These are phyloP conservation scores for Ceratobasidium sp. DNA, from an alignment of 1,284 basidiomycete genomes.

Conservation along the genomic window DNA sequence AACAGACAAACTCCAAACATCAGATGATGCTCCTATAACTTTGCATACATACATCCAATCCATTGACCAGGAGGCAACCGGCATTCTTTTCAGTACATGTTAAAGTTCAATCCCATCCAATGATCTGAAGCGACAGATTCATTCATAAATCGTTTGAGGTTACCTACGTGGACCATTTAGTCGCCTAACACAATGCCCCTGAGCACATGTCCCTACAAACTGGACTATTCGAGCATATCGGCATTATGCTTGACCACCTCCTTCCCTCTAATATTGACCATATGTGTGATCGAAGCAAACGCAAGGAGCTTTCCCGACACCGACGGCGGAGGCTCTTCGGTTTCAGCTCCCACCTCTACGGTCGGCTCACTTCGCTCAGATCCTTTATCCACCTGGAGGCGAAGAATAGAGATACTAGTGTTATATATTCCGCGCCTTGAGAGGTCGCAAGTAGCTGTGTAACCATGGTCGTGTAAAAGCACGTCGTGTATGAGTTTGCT, in stretches of 20 bases:
- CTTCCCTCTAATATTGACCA: background rate
- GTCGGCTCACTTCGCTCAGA: background rate
- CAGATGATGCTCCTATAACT: too few species aligned
- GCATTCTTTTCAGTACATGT: too few species aligned
- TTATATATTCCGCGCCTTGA: conserved; percentile 34
- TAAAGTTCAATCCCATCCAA: too few species aligned
- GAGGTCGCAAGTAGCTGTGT: conserved; percentile 25
- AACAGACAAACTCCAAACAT: too few species aligned
- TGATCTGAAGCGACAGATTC: too few species aligned
- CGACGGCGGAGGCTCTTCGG: background rate
- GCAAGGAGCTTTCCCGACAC: conserved; percentile 25
- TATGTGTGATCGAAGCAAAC: conserved; percentile 32
- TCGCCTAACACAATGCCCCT: too few species aligned
- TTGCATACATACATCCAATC: too few species aligned
- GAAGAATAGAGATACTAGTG: conserved; percentile 30
- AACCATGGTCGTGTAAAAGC: conserved; percentile 18
- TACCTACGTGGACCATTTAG: too few species aligned
- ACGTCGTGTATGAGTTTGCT: conserved; percentile 38
- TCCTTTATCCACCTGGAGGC: background rate
- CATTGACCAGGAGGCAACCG: too few species aligned
- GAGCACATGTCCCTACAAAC: background rate
- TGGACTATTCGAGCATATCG: conserved; percentile 20
- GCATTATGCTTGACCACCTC: conserved; percentile 33
- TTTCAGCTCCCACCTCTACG: background rate
- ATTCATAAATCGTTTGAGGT: too few species aligned